Evolutionary conservation across 805 yeast genomes (phyloP).

Genomic region (Ogataea wickerhamii): DNA sequence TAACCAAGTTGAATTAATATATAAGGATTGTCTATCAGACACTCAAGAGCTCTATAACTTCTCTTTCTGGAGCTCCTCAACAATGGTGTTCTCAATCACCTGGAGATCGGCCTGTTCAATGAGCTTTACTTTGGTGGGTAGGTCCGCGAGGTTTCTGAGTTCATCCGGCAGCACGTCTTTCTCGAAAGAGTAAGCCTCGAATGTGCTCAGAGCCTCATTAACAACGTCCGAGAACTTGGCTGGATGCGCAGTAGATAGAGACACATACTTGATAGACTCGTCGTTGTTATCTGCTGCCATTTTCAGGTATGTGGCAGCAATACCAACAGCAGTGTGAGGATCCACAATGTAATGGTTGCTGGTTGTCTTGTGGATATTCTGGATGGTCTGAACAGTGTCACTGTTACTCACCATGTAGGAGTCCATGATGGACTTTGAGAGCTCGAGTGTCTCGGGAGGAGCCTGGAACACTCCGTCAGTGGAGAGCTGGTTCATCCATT

Average conservation of each 20-base stretch:
- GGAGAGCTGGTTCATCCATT: conserved; percentile 80
- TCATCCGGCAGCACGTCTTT: conserved; percentile 86
- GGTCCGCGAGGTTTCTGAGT: conserved; percentile 62
- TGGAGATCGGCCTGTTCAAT: conserved; percentile 72
- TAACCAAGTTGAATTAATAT: no score
- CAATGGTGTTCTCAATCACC: conserved; percentile 70
- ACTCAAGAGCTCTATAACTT: no score
- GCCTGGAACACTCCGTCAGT: conserved; percentile 72
- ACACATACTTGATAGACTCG: conserved; percentile 49
- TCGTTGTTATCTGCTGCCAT: conserved; percentile 41
- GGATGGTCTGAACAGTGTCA: conserved; percentile 79
- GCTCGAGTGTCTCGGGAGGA: conserved; percentile 56
- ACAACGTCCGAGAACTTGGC: conserved; percentile 98
- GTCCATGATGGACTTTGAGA: conserved; percentile 67
- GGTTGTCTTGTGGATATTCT: conserved; percentile 55
- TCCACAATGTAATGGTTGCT: conserved; percentile 76
- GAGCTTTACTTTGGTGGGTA: conserved; percentile 71
- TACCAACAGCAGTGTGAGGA: conserved; percentile 97
- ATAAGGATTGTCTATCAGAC: no score
- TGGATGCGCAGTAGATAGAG: conserved; percentile 97
- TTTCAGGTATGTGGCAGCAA: conserved; percentile 67
- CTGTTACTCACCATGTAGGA: conserved; percentile 78
- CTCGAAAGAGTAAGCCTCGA: conserved; percentile 79
- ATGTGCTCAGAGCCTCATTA: conserved; percentile 63
- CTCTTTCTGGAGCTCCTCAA: conserved; percentile 61